Percentiles rank a stretch among this genome's conserved stretches.
Conservation (phyloP, 1,284 basidiomycete species). For the Cryptococcus floricola region DNA sequence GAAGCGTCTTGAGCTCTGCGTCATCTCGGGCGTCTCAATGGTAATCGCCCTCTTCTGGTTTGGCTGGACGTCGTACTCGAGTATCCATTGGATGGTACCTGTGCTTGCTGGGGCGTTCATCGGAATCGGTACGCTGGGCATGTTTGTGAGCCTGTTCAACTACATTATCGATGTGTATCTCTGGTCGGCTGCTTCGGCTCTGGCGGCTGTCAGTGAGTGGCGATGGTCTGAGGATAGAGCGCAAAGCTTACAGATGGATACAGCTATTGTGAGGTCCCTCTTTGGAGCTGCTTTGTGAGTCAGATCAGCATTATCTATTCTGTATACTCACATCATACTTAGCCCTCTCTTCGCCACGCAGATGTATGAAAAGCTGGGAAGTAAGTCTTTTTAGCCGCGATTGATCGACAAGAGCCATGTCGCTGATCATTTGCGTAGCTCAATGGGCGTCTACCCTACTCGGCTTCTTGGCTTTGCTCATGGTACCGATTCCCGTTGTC, state of each 20-base stretch:
- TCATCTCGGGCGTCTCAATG: constrained; percentile 48
- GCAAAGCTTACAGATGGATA: neutral
- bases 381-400: constrained; percentile 11
- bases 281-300: constrained; percentile 49
- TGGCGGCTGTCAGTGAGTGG: constrained; percentile 49
- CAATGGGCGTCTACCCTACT: constrained; percentile 45
- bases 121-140: constrained; percentile 52
- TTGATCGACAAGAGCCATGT: neutral
- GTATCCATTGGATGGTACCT: constrained; percentile 49
- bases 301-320: neutral
- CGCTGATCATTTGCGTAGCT: constrained; percentile 3
- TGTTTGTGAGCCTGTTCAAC: constrained; percentile 55
- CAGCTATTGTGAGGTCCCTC: constrained; percentile 50
- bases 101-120: constrained; percentile 51
- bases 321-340: neutral
- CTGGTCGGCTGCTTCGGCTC: constrained; percentile 52
- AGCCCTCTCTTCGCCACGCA: constrained; percentile 52
- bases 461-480: constrained; percentile 41
- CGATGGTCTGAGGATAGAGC: neutral
- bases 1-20: constrained; percentile 38
- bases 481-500: constrained; percentile 50
- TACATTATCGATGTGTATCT: constrained; percentile 55
- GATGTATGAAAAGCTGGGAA: constrained; percentile 53
- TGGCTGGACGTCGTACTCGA: constrained; percentile 50
- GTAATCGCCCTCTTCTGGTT: constrained; percentile 49